phyloP scores from a whole-genome alignment of 164 flowering plant species.

The Berberis vulgaris region DNA sequence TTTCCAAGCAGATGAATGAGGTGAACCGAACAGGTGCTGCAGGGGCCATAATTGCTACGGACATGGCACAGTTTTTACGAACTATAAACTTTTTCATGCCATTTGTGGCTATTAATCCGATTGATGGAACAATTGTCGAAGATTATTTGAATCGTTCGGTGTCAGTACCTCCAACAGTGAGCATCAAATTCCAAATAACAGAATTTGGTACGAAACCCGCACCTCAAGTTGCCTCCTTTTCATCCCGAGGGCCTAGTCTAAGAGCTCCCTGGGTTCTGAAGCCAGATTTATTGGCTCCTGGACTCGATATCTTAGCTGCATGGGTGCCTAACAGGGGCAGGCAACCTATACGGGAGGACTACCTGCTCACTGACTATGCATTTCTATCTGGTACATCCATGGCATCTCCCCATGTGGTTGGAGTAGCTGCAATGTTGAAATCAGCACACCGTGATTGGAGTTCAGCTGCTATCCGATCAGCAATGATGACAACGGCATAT shows the following conservation, averaged over 20 bases:
- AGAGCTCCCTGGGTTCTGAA: constrained; percentile 1
- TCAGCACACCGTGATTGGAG: constrained; percentile 8
- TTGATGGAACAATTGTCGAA: constrained; percentile 14
- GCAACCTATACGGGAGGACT: constrained; percentile 3
- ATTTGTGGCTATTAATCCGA: constrained; percentile 12
- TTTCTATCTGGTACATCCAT: constrained; percentile 11
- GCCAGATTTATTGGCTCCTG: constrained; percentile 11
- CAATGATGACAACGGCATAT: constrained; percentile 15
- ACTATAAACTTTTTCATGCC: constrained; percentile 18
- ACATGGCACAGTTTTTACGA: background rate
- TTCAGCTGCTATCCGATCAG: constrained; percentile 12
- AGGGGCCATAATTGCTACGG: constrained; percentile 20
- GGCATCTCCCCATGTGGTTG: constrained; percentile 10
- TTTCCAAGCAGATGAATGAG: constrained; percentile 2
- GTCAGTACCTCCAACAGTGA: background rate
- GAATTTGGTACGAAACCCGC: constrained; percentile 17
- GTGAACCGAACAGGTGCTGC: constrained; percentile 14
- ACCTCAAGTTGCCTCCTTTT: constrained; percentile 22
- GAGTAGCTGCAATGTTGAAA: constrained; percentile 10
- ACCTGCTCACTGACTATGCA: constrained; percentile 4
- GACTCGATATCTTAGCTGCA: constrained; percentile 17
- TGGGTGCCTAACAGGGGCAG: constrained; percentile 8
- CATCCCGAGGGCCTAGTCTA: constrained; percentile 19
- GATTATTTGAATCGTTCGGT: constrained; percentile 7
- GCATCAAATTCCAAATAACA: constrained; percentile 16